Evolutionary conservation across 2,329 filamentous ascomycete species (phyloP).

Genomic region (Rutstroemia sydowiana): DNA sequence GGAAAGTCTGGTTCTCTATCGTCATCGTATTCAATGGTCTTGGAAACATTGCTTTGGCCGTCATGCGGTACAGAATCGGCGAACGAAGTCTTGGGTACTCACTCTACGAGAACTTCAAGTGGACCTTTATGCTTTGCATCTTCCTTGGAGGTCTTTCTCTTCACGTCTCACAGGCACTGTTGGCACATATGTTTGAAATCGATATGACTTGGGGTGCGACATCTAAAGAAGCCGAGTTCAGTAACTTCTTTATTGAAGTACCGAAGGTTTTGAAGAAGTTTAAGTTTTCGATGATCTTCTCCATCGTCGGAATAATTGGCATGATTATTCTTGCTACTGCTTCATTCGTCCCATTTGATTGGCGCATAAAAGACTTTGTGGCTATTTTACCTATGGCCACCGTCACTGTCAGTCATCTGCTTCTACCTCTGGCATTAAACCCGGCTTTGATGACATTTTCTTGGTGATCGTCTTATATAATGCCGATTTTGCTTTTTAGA

Average conservation of each 20-base stretch:
- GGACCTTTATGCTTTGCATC: conserved; percentile 66
- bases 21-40: conserved; percentile 71
- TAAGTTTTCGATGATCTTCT: conserved; percentile 39
- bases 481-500: too few relatives aligned
- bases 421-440: conserved; percentile 67
- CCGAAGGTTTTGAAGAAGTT: conserved; percentile 72
- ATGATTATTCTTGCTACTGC: conserved; percentile 54
- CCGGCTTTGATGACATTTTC: conserved; percentile 76
- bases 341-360: conserved; percentile 56
- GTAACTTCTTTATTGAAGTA: conserved; percentile 80
- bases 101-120: conserved; percentile 61
- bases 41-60: conserved; percentile 63
- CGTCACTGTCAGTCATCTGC: conserved; percentile 60
- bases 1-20: conserved; percentile 75
- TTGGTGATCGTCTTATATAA: conserved; percentile 41
- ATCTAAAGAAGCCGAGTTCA: conserved; percentile 72
- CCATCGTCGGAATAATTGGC: conserved; percentile 47
- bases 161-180: conserved; percentile 71
- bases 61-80: conserved; percentile 65
- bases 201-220: conserved; percentile 84
- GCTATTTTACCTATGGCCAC: conserved; percentile 71
- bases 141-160: conserved; percentile 78
- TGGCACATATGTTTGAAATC: conserved; percentile 78
- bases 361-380: conserved; percentile 63
- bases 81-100: conserved; percentile 53